phyloP scores from a whole-genome alignment of 176 grass and related monocot genomes.

The Oryza australiensis region DNA sequence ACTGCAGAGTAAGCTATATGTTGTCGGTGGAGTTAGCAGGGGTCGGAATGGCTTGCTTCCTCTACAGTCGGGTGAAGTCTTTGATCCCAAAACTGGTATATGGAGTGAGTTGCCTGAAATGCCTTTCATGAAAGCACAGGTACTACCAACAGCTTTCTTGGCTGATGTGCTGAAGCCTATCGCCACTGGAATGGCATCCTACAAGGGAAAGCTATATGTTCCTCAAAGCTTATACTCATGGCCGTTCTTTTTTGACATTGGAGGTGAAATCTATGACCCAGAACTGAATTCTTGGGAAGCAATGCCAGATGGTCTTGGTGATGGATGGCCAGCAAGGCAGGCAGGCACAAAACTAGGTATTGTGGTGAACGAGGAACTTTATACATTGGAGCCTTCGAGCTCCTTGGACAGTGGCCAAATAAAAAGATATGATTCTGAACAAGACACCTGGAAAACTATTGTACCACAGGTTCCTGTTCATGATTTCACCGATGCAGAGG shows the following conservation, averaged over 20 bases:
- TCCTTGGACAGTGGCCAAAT: conserved; percentile 73
- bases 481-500: conserved; percentile 67
- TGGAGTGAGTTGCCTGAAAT: conserved; percentile 77
- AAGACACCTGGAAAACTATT: conserved; percentile 67
- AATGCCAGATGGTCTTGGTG: conserved; percentile 75
- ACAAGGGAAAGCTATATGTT: conserved; percentile 66
- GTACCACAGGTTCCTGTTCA: conserved; percentile 55
- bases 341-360: conserved; percentile 74
- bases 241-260: conserved; percentile 87
- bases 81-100: conserved; percentile 63
- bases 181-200: conserved; percentile 71
- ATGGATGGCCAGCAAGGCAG: conserved; percentile 89
- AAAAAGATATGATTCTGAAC: conserved; percentile 64
- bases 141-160: conserved; percentile 71
- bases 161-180: conserved; percentile 85
- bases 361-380: conserved; percentile 64
- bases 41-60: conserved; percentile 64
- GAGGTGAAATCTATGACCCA: conserved; percentile 87
- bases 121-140: conserved; percentile 76
- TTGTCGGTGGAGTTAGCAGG: conserved; percentile 79
- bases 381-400: conserved; percentile 75
- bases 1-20: conserved; percentile 75
- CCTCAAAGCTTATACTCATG: conserved; percentile 91
- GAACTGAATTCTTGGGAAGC: conserved; percentile 56
- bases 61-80: conserved; percentile 75